Evolutionary conservation across 2,329 filamentous ascomycete genomes (phyloP), one percentile per base, ranked within the genome.

Genomic region (Arthrobotrys musiformis): DNA sequence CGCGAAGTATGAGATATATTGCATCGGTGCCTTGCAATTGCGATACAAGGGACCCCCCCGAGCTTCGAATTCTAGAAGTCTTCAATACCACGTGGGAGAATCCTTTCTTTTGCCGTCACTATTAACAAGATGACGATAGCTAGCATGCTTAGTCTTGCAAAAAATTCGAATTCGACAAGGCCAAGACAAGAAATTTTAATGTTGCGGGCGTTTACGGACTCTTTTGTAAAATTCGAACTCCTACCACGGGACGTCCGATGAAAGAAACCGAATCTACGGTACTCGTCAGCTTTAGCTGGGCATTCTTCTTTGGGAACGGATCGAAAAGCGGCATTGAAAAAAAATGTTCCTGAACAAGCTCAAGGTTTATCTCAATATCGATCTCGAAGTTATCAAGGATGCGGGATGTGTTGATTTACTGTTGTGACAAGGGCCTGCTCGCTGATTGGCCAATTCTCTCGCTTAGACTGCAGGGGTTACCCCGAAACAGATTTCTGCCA

Each of bases 401-500:
- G n/a, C 33, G 15, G 13, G 37, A 54, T 63, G 67, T 70, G 67
- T 70, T 70, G 67, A 52, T 54, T 26, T 33, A 40, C 9, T 24
- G 54, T 62, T 61, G 56, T 19, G 33, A 54, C 67, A 26, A 26
- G 7, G 35, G 8, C 8, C 11, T 56, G 1, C 17, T 9, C 28
- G 13, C 50, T 46, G 56, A 63, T 70, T 70, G 67, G 67, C 24
- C 40, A 26, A 11, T 24, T 4, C 15, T 33, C n/a, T 70, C 56
- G 58, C 2, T 40, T 63, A 60, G 24, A 1, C 67, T 70, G 56
- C 67, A 70, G 50, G 66, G 64, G 37, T 19, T n/a, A 35, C 4
- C 17, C 26, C 19, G 56, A 63, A 70, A 70, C 67, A 44, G 19
- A 44, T 35, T 50, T 70, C 67, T 63, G 6, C 54, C 67, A 70